Conservation (phyloP, 352 stramenopile genomes). For the Pythium pyrilobum region DNA sequence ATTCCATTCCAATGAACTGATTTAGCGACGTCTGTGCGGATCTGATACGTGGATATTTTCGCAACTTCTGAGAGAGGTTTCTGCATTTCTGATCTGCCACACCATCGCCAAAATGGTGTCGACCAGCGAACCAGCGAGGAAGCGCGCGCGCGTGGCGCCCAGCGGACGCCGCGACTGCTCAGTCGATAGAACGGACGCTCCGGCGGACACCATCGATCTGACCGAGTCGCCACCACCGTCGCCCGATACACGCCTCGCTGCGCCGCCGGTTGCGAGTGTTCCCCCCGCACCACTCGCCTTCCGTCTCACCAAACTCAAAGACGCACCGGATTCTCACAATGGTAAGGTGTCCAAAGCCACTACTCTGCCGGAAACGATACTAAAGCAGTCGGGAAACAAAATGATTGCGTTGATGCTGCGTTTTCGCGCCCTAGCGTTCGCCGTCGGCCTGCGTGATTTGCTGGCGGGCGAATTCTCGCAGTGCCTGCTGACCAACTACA, state of each 20-base stretch:
- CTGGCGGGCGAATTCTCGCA: constrained; percentile 52
- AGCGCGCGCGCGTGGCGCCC: background rate
- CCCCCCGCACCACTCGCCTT: constrained; percentile 3
- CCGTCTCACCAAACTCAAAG: constrained; percentile 16
- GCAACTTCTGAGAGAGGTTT: too few species aligned
- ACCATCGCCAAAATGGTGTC: background rate
- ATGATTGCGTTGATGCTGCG: background rate
- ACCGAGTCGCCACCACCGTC: background rate
- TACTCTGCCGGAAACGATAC: background rate
- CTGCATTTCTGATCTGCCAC: too few species aligned
- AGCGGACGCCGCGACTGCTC: too few species aligned
- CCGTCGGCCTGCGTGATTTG: constrained; percentile 39
- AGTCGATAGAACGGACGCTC: too few species aligned
- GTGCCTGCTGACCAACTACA: constrained; percentile 81
- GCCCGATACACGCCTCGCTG: background rate
- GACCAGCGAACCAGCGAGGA: background rate
- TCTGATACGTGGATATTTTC: too few species aligned
- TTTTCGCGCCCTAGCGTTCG: constrained; percentile 22
- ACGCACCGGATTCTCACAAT: constrained; percentile 14
- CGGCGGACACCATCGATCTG: constrained; percentile 2
- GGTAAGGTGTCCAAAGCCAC: background rate
- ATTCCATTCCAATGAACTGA: too few species aligned
- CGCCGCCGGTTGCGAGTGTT: background rate
- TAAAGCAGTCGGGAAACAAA: background rate
- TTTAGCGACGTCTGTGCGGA: too few species aligned